Percentiles rank a stretch among this genome's conserved stretches.
Evolutionary conservation across 2,329 filamentous ascomycete genomes (phyloP).

Genomic region (Fusarium dimerum): DNA sequence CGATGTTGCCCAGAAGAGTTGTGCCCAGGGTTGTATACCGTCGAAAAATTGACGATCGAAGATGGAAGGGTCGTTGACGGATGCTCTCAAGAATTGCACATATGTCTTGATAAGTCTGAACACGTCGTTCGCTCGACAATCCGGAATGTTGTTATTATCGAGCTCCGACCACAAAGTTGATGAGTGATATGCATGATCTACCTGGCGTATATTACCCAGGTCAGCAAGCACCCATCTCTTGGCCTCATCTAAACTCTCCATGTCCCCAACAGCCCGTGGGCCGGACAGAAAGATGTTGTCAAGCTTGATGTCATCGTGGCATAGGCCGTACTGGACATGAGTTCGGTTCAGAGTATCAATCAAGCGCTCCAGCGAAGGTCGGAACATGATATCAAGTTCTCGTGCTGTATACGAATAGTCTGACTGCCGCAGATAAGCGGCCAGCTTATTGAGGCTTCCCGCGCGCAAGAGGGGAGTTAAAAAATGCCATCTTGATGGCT

Average conservation of each 20-base stretch:
- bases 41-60: slow-evolving; percentile 31
- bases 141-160: slow-evolving; percentile 27
- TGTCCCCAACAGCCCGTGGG: neutral
- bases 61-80: slow-evolving; percentile 14
- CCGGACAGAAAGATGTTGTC: slow-evolving; percentile 34
- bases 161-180: slow-evolving; percentile 32
- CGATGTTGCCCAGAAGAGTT: slow-evolving; percentile 29
- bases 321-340: slow-evolving; percentile 27
- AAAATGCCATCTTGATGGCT: slow-evolving; percentile 28
- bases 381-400: slow-evolving; percentile 32
- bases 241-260: slow-evolving; percentile 3
- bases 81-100: slow-evolving; percentile 28
- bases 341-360: slow-evolving; percentile 28
- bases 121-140: slow-evolving; percentile 36
- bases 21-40: slow-evolving; percentile 24
- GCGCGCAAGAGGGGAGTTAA: slow-evolving; percentile 29
- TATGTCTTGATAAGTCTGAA: slow-evolving; percentile 34
- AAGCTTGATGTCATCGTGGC: slow-evolving; percentile 37
- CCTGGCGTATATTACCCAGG: slow-evolving; percentile 34
- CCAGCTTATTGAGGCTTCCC: slow-evolving; percentile 29
- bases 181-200: slow-evolving; percentile 32
- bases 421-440: slow-evolving; percentile 20
- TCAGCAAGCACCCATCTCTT: slow-evolving; percentile 34
- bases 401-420: slow-evolving; percentile 13
- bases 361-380: slow-evolving; percentile 31